Evolutionary conservation across 768 basidiomycete species (phyloP), one percentile per base, ranked within the genome.

Genomic region (Lactifluus hygrophoroides): DNA sequence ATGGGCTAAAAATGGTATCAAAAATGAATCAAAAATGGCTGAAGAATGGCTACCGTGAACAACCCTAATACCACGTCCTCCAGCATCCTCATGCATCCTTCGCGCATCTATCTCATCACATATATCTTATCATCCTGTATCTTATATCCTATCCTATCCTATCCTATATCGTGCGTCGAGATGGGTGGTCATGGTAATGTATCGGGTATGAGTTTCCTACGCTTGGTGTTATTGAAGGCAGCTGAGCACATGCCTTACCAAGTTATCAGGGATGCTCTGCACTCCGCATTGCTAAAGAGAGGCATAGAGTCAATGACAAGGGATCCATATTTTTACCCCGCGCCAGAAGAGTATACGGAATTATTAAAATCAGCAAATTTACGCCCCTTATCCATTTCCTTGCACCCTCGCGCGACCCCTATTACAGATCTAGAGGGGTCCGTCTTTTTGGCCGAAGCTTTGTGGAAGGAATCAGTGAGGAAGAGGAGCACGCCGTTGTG

Each of bases 301-400:
- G 86, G 87, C 0, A 69, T 82, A 54, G 75, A 90, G 68, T 80
- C 89, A 10, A 69, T 71, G 9, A 65, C 70, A 11, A 68, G 82
- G 43, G 90, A 94, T 66, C 91, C 91, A 0, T 93, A 89, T 88
- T 90, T 82, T 72, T 92, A 90, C 67, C 91, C 91, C 4, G 84
- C 84, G 0, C 76, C 76, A 11, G 76, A 80, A 28, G 82, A 87
- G 58, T 91, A 93, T 54, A 48, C 5, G 21, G 34, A 19, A 10
- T 28, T 63, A 21, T 48, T 63, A 25, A 50, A 30, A 10, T 56
- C 59, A 13, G 53, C 53, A 1, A 17, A 35, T 49, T 27, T 63
- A 19, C 21, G 28, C n/a, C 62, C 59, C 4, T 28, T 63, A 27
- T 43, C 21, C 17, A 44, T 49, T 45, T 34, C 59, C 11, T 28